phyloP scores from a whole-genome alignment of 1,139 yeast species.

The Nakaseomyces kungkrabaensis region DNA sequence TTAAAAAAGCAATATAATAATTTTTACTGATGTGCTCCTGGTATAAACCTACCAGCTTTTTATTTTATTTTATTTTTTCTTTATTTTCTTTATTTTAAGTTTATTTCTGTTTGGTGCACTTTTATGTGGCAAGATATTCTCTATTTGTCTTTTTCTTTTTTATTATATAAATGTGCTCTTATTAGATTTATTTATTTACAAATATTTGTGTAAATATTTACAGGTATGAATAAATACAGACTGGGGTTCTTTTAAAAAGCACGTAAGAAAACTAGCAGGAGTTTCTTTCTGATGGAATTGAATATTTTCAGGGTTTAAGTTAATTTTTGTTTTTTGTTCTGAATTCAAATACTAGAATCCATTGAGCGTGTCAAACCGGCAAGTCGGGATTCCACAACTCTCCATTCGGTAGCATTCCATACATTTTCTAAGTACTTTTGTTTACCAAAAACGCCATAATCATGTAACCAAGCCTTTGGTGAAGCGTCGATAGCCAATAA shows the following conservation, averaged over 20 bases:
- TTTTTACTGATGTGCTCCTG: too few relatives aligned
- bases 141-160: too few relatives aligned
- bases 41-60: too few relatives aligned
- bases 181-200: not conserved
- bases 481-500: conserved; percentile 61
- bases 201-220: not conserved
- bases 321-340: not conserved
- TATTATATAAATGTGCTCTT: not conserved
- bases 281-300: not conserved
- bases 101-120: too few relatives aligned
- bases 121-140: too few relatives aligned
- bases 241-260: not conserved
- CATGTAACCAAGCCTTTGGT: conserved; percentile 56
- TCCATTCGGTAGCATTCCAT: conserved; percentile 70
- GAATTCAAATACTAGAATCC: not conserved
- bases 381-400: conserved; percentile 43
- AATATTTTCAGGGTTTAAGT: not conserved
- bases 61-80: too few relatives aligned
- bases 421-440: conserved; percentile 53
- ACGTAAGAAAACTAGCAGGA: not conserved
- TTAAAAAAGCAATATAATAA: too few relatives aligned
- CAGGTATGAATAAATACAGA: conserved; percentile 1
- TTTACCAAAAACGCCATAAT: conserved; percentile 72
- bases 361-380: conserved; percentile 1
- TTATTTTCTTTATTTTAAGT: too few relatives aligned